A percentile compares a stretch with the other conserved stretches of the same genome.
Evolutionary conservation across 2,329 filamentous ascomycete species (phyloP).

Genomic region (Trichophyton benhamiae): DNA sequence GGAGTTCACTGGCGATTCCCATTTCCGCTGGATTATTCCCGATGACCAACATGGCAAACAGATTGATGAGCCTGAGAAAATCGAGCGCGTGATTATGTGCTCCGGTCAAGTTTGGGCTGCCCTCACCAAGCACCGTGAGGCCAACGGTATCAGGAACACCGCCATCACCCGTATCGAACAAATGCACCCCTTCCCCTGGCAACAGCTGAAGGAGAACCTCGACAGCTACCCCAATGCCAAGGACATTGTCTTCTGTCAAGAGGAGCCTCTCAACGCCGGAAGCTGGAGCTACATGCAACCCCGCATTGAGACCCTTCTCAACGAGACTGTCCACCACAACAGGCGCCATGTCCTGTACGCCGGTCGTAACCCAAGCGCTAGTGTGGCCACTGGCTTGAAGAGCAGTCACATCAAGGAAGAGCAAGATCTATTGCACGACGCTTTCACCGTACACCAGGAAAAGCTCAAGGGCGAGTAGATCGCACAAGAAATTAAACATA

Average conservation of each 20-base stretch:
- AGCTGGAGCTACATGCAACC: conserved; percentile 97
- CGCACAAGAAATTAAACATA: background rate
- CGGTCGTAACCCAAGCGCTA: conserved; percentile 82
- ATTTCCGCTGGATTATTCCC: conserved; percentile 93
- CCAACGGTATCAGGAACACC: conserved; percentile 76
- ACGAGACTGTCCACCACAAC: conserved; percentile 82
- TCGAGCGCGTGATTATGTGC: conserved; percentile 90
- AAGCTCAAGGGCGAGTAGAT: conserved; percentile 53
- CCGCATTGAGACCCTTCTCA: conserved; percentile 88
- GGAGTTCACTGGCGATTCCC: conserved; percentile 78
- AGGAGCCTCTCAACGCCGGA: conserved; percentile 94
- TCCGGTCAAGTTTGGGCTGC: conserved; percentile 87
- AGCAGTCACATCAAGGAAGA: conserved; percentile 81
- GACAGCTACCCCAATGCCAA: conserved; percentile 95
- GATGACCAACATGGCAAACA: conserved; percentile 71
- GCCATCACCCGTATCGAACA: conserved; percentile 95
- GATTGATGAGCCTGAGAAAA: conserved; percentile 70
- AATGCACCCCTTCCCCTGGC: conserved; percentile 97
- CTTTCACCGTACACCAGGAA: conserved; percentile 51
- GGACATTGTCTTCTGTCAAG: conserved; percentile 93
- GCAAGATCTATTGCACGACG: conserved; percentile 61
- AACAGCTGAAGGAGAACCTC: conserved; percentile 89
- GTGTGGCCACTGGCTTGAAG: conserved; percentile 89
- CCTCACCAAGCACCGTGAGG: conserved; percentile 78
- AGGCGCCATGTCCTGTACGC: conserved; percentile 95